These are phyloP conservation scores for Zygoascus bituminiphila DNA, from an alignment of 805 yeast species.

Conservation along the genomic window DNA sequence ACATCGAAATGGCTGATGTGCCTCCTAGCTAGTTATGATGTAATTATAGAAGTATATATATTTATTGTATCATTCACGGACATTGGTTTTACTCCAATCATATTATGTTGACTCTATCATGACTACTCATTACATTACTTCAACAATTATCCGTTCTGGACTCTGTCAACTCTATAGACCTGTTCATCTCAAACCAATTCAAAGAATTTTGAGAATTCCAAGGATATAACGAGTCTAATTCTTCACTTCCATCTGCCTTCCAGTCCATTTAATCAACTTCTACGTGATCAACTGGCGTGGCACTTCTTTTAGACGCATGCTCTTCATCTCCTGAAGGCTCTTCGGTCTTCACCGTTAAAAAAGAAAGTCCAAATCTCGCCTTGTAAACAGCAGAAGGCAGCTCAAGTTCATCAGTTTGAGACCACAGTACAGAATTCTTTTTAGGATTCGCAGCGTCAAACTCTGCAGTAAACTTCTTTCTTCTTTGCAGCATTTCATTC, in stretches of 20 bases:
- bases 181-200: no score
- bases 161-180: no score
- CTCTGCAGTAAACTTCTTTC: conserved; percentile 36
- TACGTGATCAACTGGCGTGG: neutral
- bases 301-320: neutral
- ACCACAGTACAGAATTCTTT: conserved; percentile 44
- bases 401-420: conserved; percentile 37
- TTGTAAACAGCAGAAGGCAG: conserved; percentile 39
- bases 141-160: no score
- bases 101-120: no score
- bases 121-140: no score
- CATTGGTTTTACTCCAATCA: no score
- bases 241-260: no score
- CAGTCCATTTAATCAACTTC: no score
- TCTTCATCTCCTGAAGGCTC: neutral
- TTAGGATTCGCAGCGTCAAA: conserved; percentile 38
- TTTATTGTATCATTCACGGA: conserved; percentile 1
- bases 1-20: conserved; percentile 8
- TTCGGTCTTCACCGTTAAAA: conserved; percentile 39
- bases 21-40: neutral
- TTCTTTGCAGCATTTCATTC: conserved; percentile 36
- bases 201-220: no score
- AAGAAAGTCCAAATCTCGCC: conserved; percentile 56
- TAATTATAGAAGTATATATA: conserved; percentile 1
- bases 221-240: no score